Evolutionary conservation across 2,329 filamentous ascomycete genomes (phyloP).

Genomic region (Diplodia corticola): DNA sequence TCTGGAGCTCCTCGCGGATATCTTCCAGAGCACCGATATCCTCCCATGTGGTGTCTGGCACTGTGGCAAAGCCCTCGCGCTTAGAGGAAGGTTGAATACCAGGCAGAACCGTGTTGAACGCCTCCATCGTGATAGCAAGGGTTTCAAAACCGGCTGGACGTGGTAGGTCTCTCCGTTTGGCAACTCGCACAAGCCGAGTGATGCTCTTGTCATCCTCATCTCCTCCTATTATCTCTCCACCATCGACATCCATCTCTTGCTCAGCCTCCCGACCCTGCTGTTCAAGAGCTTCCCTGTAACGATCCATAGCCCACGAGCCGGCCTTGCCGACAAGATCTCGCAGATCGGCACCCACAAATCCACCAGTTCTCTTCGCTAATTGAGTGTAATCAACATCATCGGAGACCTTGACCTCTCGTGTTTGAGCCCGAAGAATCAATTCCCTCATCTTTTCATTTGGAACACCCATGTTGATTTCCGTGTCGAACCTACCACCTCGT

Average conservation of each 20-base stretch:
- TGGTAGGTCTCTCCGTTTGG: slow-evolving; percentile 48
- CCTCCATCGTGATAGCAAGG: slow-evolving; percentile 60
- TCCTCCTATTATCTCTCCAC: slow-evolving; percentile 11
- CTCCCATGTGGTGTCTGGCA: slow-evolving; percentile 89
- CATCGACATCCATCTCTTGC: slow-evolving; percentile 56
- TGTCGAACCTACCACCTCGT: slow-evolving; percentile 74
- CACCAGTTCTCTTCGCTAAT: slow-evolving; percentile 82
- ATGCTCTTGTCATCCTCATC: slow-evolving; percentile 33
- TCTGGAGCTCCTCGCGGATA: slow-evolving; percentile 79
- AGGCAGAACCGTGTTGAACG: slow-evolving; percentile 75
- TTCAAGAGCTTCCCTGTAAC: slow-evolving; percentile 56
- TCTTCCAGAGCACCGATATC: slow-evolving; percentile 82
- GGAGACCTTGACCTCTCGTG: slow-evolving; percentile 63
- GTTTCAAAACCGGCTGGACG: slow-evolving; percentile 56
- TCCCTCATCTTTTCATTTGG: slow-evolving; percentile 77
- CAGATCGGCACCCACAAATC: slow-evolving; percentile 90
- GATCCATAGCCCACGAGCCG: slow-evolving; percentile 63
- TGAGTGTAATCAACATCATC: slow-evolving; percentile 70
- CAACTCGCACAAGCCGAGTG: slow-evolving; percentile 54
- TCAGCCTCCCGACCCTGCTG: slow-evolving; percentile 37
- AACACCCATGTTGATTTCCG: slow-evolving; percentile 83
- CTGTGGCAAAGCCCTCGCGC: slow-evolving; percentile 90
- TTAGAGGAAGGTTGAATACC: slow-evolving; percentile 78
- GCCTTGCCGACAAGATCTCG: slow-evolving; percentile 69
- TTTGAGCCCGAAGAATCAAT: slow-evolving; percentile 74